Evolutionary conservation across 2,329 filamentous ascomycete genomes (phyloP), one percentile per base, ranked within the genome.

Genomic region (Capronia americana): DNA sequence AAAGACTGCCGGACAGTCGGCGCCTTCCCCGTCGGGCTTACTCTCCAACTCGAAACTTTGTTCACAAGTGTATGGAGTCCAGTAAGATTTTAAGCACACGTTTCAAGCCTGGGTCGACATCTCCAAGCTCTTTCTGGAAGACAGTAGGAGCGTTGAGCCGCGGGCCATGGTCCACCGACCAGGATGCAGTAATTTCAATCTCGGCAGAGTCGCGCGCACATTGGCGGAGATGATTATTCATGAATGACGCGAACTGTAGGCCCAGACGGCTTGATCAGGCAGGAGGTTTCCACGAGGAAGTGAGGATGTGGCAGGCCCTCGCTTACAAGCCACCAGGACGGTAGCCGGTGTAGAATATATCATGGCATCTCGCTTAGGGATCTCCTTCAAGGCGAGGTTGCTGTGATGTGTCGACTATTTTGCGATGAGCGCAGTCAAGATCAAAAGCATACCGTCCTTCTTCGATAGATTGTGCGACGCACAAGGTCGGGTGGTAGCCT

Each of bases 401-500:
- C 34, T 55, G 58, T 48, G 57, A 68, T 58, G 44, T 51, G 57
- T 62, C 32, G 34, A 57, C 26, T 44, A 50, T 44, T 17, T 48
- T 65, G 58, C 59, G 59, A 56, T 58, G 38, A 48, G 41, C n/a
- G 51, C 44, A 57, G 67, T 60, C 55, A 53, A 44, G 62, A 69
- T 67, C 67, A 55, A 65, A 67, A 69, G 61, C 17, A 30, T 48
- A 41, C 54, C 50, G 44, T 44, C 48, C n/a, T 46, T 28, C 10
- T 41, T 30, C 38, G 38, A 53, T 44, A 64, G n/a, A 32, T 61
- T 69, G 67, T 67, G 67, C 56, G 54, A 69, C 67, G 41, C 57
- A 53, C 23, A 44, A 63, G 26, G 53, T 23, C 28, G 56, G 57
- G 53, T 53, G 55, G 7, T 12, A 46, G 38, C 38, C 28, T 57